Conservation (phyloP, 257 asterid genomes). For the Salvia rosmarinus region DNA sequence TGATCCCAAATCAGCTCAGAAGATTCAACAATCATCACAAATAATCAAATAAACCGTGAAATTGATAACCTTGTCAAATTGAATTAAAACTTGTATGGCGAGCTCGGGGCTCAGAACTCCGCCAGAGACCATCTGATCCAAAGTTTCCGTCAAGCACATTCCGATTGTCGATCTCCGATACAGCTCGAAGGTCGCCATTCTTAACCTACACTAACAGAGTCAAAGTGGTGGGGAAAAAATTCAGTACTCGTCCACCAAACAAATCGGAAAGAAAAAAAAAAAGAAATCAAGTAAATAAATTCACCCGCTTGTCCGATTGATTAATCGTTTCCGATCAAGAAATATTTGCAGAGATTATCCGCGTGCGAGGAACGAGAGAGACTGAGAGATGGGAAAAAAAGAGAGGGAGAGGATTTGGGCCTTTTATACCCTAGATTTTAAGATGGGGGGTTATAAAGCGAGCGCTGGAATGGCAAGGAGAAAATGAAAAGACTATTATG, state of each 20-base stretch:
- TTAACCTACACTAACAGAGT: constrained; percentile 19
- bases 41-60: background rate
- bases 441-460: constrained; percentile 59
- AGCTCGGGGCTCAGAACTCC: constrained; percentile 86
- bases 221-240: constrained; percentile 5
- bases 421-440: constrained; percentile 82
- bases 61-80: constrained; percentile 82
- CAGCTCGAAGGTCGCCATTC: constrained; percentile 94
- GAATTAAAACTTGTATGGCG: constrained; percentile 91
- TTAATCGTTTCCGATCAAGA: constrained; percentile 21
- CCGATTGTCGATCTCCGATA: constrained; percentile 94
- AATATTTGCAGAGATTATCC: constrained; percentile 25
- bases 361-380: constrained; percentile 18
- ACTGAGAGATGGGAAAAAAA: constrained; percentile 14
- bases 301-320: constrained; percentile 17
- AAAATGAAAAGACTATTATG: constrained; percentile 33
- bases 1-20: background rate
- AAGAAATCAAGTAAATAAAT: background rate
- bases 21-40: background rate
- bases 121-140: constrained; percentile 83
- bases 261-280: background rate
- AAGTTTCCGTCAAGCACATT: constrained; percentile 90
- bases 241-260: background rate
- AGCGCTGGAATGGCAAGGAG: constrained; percentile 17
- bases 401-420: constrained; percentile 75